Conservation (phyloP, 2,329 filamentous ascomycete genomes). For the Ophiostoma triangulosporum region DNA sequence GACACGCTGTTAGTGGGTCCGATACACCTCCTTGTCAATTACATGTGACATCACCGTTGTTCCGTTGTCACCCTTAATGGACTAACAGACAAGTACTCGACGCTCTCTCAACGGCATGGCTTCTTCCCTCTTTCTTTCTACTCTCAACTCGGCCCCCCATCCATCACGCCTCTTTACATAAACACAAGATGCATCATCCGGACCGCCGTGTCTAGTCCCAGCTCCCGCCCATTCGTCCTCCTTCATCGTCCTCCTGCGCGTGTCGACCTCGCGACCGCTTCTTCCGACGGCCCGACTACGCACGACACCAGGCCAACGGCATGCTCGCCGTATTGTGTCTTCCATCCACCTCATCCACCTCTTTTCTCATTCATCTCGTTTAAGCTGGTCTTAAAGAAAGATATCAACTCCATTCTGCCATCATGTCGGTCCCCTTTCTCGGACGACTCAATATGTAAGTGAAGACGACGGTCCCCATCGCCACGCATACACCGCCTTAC, state of each 20-base stretch:
- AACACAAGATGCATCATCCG: neutral
- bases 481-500: neutral
- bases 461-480: neutral
- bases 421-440: conserved; percentile 39
- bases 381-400: neutral
- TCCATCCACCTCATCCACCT: too few species aligned
- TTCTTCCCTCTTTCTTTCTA: neutral
- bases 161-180: neutral
- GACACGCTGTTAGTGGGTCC: neutral
- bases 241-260: neutral
- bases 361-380: too few species aligned
- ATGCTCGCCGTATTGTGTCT: too few species aligned
- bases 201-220: neutral
- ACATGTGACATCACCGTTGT: neutral
- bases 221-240: neutral
- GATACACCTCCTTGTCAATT: neutral
- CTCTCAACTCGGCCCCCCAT: neutral
- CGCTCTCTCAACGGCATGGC: neutral
- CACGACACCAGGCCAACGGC: too few species aligned
- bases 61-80: neutral
- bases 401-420: too few species aligned
- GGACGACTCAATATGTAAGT: conserved; percentile 39
- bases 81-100: neutral
- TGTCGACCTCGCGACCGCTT: neutral
- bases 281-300: neutral